Evolutionary conservation across 1,139 yeast genomes (phyloP), one percentile per base, ranked within the genome.

Genomic region (Arxiozyma heterogenica): DNA sequence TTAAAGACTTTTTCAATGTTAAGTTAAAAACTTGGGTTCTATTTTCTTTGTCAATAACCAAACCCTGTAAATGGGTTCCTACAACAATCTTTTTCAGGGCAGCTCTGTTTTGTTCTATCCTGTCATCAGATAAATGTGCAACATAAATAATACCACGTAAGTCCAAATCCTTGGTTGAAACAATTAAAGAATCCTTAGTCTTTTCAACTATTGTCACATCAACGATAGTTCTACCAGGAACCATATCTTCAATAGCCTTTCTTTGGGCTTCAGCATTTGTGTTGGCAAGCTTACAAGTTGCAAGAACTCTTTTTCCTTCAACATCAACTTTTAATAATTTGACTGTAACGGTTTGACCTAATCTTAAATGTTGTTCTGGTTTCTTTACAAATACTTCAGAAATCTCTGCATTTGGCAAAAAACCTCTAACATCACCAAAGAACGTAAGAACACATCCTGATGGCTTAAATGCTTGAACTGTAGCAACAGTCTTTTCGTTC

Each of bases 301-400:
- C 95, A 41, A 80, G 71, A 58, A 90, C 73, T 64, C 84, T 80
- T 47, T 79, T 74, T 41, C 74, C 73, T 18, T 77, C 81, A 27
- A 76, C 70, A 59, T 86, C 83, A 48, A 84, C 80, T 44, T 75
- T 73, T 49, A 84, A 64, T 34, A 93, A 74, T 61, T 84, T 81
- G 7, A 87, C 94, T 41, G 77, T 75, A 47, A 93, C 84, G 5
- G 96, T 85, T 72, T 93, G 98, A 3, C 96, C 96, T 25, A 87
- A 66, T 59, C 82, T 82, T 64, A 91, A 78, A 68, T 84, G 86
- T 59, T 90, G 95, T 61, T 80, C 81, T 21, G 96, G 90, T 53
- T 82, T 81, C 55, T 76, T 77, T 50, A 90, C 93, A 67, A 80
- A 87, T 1, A 96, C 84, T 71, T 93, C 98, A 53, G 95, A 86